Base-by-base conservation (phyloP, 1,139 yeast species). In the Blastobotrys capitulatus region DNA sequence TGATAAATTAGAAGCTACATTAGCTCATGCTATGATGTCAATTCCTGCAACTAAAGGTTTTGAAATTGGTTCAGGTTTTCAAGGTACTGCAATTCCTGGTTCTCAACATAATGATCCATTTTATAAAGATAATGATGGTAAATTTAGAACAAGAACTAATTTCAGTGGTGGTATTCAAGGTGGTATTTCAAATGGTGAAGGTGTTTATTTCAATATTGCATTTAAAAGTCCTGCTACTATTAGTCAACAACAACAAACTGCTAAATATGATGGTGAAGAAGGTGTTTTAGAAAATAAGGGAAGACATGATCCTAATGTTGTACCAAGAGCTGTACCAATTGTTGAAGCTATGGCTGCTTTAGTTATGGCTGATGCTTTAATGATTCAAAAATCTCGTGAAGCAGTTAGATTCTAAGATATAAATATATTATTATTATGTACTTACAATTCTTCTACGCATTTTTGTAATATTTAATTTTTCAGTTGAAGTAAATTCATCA, bases 151-250 rank as follows among this genome's bases (percentile, higher is more conserved):
- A 32, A 76, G 69, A 60, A 90, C 97, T 32, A 92, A 94, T 73
- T 83, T 85, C 71, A 86, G 96, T 32, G 98, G 98, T 60, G 98
- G 98, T 70, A 80, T 90, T 54, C 98, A 92, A 73, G 98, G 98
- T 63, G 98, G 98, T 63, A 92, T 92, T 62, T 75, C 96, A 50
- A 92, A 92, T 67, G 98, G 98, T 58, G 98, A 92, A 70, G 78
- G 86, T 71, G 86, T 92, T 62, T 92, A 84, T 73, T 92, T 94
- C 69, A 83, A 88, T 18, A 94, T 92, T 42, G 97, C 97, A 2
- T 92, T 92, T 80, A 92, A 92, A 74, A 89, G 97, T 2, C 97
- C 97, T 41, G 98, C 98, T 49, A 92, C 98, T 41, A 92, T 92
- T 58, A 83, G 95, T 49, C 95, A 89, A 73, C 95, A 86, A 63